Evolutionary conservation across 306 rosid species (phyloP).

Genomic region (Myrica gale): DNA sequence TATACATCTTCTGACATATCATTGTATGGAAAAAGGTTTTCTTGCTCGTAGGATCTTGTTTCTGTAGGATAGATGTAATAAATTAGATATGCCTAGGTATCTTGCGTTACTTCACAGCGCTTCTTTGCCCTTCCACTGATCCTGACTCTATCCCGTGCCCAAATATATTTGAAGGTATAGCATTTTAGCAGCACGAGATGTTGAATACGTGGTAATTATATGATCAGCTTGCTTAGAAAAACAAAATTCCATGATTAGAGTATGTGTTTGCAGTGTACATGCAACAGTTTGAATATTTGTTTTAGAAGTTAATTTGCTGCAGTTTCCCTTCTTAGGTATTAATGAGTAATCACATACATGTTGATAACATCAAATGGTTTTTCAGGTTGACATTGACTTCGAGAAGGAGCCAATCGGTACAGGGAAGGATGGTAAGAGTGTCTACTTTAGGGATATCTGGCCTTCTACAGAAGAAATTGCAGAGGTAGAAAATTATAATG

Average conservation of each 20-base stretch:
- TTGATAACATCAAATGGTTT: slow-evolving; percentile 23
- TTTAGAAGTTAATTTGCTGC: not conserved
- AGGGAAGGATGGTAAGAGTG: slow-evolving; percentile 77
- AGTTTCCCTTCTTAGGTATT: not conserved
- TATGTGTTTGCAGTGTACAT: not conserved
- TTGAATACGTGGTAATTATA: no score
- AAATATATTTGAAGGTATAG: not conserved
- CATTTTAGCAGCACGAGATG: not conserved
- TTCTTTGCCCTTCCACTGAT: not conserved
- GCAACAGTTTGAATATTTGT: no score
- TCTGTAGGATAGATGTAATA: not conserved
- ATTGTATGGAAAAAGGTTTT: not conserved
- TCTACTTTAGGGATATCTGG: slow-evolving; percentile 87
- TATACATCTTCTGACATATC: not conserved
- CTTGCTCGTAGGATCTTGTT: not conserved
- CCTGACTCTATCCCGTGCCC: not conserved
- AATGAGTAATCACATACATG: not conserved
- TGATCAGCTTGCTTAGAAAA: no score
- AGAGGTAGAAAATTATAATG: slow-evolving; percentile 44
- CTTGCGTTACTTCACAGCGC: not conserved
- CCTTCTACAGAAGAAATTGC: slow-evolving; percentile 83
- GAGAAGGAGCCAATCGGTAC: slow-evolving; percentile 87
- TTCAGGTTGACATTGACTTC: slow-evolving; percentile 91
- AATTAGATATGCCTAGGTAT: not conserved
- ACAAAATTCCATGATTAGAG: not conserved